Base-by-base conservation (phyloP, 176 grass and related monocot genomes). In the Raddia distichophylla region DNA sequence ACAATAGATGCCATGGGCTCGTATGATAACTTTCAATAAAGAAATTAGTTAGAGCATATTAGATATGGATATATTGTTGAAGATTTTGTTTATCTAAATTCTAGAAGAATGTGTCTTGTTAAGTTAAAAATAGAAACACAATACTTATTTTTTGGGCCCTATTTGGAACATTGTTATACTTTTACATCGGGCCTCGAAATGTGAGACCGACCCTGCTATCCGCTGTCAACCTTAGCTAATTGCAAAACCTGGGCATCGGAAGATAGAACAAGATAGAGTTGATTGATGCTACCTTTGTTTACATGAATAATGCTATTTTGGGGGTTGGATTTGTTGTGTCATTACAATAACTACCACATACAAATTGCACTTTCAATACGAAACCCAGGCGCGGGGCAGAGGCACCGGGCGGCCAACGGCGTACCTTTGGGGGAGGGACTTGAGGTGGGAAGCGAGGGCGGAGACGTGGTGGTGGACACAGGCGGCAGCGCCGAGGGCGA, bases 381-480 rank as follows among this genome's bases (percentile, higher is more conserved):
- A 16, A 67, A 59, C 49, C 51, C 2, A 34, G n/a, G 40, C 1
- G 18, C 0, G 1, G 2, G 5, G 2, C 32, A 5, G n/a, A 14
- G 14, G n/a, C 2, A 10, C 10, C 1, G 8, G 74, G 4, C 6
- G 0, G 15, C 19, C 5, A 6, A 56, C 1, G 0, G 9, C 35
- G 11, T 80, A 77, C 87, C 27, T 58, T 40, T 81, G 50, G 43
- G 87, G 77, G 2, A 91, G 77, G 76, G 78, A 83, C 56, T 74
- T 86, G 82, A 92, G 56, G 58, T 60, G 34, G 66, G 75, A 82
- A 34, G 84, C 67, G n/a, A 92, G 82, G 71, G 82, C 64, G 50
- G 90, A 52, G 74, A 84, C 86, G 51, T 95, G 90, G 68, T 91
- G 86, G 44, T 88, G 88, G 78, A 91, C 80, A 83, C 88, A 98